These are phyloP conservation scores for Mediolabrus comicus DNA, from an alignment of 108 stramenopile species.

Conservation along the genomic window DNA sequence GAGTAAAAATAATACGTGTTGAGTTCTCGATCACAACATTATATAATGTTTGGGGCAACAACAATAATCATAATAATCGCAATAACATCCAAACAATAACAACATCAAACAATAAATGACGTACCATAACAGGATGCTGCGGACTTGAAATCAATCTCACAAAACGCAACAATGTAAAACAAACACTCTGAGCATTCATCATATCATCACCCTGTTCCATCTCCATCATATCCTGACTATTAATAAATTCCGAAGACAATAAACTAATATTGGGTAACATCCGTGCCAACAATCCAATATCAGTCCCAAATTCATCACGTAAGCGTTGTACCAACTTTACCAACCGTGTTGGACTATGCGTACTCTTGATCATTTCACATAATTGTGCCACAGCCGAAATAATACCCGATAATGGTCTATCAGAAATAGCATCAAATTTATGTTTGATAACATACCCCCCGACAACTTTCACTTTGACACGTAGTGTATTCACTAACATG, in stretches of 20 bases:
- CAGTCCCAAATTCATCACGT: constrained; percentile 18
- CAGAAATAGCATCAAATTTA: constrained; percentile 31
- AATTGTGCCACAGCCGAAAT: constrained; percentile 33
- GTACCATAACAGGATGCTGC: constrained; percentile 7
- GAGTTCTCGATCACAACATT: too few species aligned
- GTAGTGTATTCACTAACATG: constrained; percentile 6
- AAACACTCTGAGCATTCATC: constrained; percentile 25
- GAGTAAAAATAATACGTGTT: not conserved
- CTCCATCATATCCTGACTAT: not conserved
- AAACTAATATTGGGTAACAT: constrained; percentile 20
- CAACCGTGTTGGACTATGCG: not conserved
- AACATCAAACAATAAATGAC: too few species aligned
- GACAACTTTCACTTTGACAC: not conserved
- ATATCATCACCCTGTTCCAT: not conserved
- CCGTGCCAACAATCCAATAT: constrained; percentile 12
- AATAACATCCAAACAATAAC: too few species aligned
- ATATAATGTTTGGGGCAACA: not conserved
- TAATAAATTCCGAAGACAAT: not conserved
- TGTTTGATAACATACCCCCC: constrained; percentile 11
- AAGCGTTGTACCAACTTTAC: constrained; percentile 7
- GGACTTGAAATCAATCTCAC: constrained; percentile 28
- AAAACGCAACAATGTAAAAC: constrained; percentile 34
- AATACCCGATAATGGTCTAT: constrained; percentile 11
- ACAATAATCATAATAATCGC: too few species aligned
- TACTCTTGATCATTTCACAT: constrained; percentile 12